phyloP scores from a whole-genome alignment of 2,329 filamentous ascomycete genomes.

The Neonectria faginata region DNA sequence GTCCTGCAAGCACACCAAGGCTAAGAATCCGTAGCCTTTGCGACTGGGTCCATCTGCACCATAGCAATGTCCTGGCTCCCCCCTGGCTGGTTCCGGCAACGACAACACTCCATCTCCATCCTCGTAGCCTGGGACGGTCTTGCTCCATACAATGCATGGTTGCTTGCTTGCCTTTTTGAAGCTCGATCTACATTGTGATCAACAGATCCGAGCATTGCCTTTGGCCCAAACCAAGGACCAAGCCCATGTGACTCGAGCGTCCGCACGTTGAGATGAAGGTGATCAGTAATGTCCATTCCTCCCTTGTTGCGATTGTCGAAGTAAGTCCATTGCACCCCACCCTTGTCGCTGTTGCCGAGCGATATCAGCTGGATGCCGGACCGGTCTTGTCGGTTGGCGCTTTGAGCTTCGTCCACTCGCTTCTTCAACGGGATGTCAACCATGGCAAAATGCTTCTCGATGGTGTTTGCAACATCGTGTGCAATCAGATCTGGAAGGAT shows the following conservation, averaged over 20 bases:
- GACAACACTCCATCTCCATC: background rate
- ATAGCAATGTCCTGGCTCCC: background rate
- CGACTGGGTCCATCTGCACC: background rate
- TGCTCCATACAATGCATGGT: background rate
- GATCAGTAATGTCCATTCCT: background rate
- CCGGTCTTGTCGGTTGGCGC: background rate
- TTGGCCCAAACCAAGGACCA: background rate
- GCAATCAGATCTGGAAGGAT: background rate
- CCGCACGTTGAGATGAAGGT: background rate
- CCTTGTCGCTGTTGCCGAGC: background rate
- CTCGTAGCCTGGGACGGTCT: background rate
- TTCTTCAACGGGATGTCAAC: background rate
- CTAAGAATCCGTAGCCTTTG: background rate
- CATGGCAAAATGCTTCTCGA: background rate
- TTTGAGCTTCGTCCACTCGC: background rate
- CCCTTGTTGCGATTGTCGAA: conserved; percentile 2
- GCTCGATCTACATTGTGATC: background rate
- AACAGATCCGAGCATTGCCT: conserved; percentile 2
- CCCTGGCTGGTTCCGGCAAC: background rate
- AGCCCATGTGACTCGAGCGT: background rate
- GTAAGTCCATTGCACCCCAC: background rate
- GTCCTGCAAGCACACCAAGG: background rate
- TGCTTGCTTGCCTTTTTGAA: background rate
- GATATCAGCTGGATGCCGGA: background rate
- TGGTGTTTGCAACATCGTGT: background rate